A percentile compares a stretch with the other conserved stretches of the same genome.
Conservation (phyloP, 148 eudicot genomes). For the Silene uniflora region DNA sequence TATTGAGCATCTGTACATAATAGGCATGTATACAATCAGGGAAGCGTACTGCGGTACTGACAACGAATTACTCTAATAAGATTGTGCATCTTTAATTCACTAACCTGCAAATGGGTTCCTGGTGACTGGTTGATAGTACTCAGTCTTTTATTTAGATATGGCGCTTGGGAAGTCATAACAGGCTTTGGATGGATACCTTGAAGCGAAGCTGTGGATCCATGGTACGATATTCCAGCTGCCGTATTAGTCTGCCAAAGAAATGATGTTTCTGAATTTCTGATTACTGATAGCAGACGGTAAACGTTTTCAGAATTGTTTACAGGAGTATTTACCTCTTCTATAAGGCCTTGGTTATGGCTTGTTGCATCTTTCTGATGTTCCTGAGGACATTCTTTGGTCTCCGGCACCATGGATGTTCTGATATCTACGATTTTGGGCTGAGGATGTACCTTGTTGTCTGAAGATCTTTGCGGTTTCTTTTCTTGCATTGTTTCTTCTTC, state of each 20-base stretch:
- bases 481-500: conserved; percentile 25
- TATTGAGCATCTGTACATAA: conserved; percentile 38
- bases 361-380: conserved; percentile 24
- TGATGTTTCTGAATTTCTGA: background rate
- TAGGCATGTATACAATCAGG: background rate
- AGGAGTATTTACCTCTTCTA: conserved; percentile 32
- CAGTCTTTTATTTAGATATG: conserved; percentile 4
- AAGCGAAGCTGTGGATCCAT: conserved; percentile 13
- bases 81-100: conserved; percentile 1
- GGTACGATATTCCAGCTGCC: conserved; percentile 21
- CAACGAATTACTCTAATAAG: background rate
- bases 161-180: conserved; percentile 20
- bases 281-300: background rate
- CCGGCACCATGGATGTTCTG: conserved; percentile 28
- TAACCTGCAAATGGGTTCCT: conserved; percentile 33
- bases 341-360: conserved; percentile 10
- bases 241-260: conserved; percentile 30
- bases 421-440: conserved; percentile 26
- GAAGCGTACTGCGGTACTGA: no score
- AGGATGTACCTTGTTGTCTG: conserved; percentile 26
- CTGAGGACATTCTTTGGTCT: conserved; percentile 13
- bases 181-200: conserved; percentile 18
- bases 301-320: no score
- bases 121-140: background rate
- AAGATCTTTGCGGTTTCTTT: conserved; percentile 17